Evolutionary conservation across 2,329 filamentous ascomycete genomes (phyloP).

Genomic region (Emmonsiellopsis sp.): DNA sequence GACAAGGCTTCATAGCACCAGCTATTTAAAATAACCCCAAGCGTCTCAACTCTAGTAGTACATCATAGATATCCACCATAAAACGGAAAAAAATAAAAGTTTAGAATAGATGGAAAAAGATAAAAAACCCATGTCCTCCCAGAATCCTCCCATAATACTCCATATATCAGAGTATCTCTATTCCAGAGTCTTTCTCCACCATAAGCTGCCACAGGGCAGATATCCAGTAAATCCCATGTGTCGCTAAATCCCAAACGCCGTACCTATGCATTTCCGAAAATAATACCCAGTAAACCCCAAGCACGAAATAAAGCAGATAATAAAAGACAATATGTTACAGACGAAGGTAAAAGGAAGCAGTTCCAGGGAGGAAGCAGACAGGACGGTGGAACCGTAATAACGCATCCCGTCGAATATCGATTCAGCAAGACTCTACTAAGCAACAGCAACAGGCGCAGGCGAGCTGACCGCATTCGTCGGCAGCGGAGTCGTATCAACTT

Average conservation of each 20-base stretch:
- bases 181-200: too few relatives aligned
- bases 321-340: not conserved
- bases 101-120: not conserved
- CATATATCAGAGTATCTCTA: too few relatives aligned
- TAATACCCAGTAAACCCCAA: not conserved
- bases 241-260: too few relatives aligned
- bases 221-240: too few relatives aligned
- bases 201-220: too few relatives aligned
- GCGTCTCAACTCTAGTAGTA: too few relatives aligned
- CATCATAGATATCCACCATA: not conserved
- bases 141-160: too few relatives aligned
- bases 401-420: constrained; percentile 11
- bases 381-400: not conserved
- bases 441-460: constrained; percentile 39
- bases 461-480: constrained; percentile 42
- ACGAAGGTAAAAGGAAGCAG: not conserved
- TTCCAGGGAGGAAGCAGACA: not conserved
- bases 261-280: too few relatives aligned
- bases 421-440: constrained; percentile 22
- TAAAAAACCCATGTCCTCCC: not conserved
- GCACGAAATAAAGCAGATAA: not conserved
- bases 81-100: not conserved
- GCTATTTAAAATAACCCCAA: too few relatives aligned
- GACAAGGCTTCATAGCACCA: too few relatives aligned
- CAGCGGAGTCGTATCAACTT: constrained; percentile 38